Percentiles rank a stretch among this genome's conserved stretches.
Evolutionary conservation across 768 basidiomycete species (phyloP).

Genomic region (Lactarius psammicola): DNA sequence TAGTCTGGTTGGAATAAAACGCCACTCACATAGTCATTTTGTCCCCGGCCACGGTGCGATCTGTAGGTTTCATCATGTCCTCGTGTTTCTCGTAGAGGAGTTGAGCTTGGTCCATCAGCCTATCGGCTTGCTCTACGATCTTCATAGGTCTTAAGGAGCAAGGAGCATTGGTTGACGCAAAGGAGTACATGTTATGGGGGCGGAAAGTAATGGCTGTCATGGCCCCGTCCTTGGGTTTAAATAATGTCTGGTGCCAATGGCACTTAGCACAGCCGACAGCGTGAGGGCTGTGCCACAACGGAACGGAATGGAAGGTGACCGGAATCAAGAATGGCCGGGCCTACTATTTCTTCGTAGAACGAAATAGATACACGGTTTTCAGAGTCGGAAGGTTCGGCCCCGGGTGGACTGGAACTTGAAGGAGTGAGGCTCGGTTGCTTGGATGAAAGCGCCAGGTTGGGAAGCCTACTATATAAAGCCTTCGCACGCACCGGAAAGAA

Average conservation of each 20-base stretch:
- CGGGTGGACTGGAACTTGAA: neutral
- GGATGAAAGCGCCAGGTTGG: neutral
- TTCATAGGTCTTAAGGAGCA: neutral
- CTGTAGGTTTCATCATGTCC: neutral
- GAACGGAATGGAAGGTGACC: neutral
- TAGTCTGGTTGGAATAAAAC: neutral
- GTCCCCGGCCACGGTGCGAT: neutral
- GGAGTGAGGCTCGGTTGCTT: neutral
- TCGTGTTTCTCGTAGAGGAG: neutral
- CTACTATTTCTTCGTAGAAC: neutral
- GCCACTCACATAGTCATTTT: neutral
- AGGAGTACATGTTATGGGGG: neutral
- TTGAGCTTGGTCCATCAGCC: neutral
- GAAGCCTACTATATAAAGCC: neutral
- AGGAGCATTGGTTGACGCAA: no score
- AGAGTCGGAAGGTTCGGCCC: neutral
- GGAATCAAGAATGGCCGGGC: neutral
- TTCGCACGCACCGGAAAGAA: no score
- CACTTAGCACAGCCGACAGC: neutral
- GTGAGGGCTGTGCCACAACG: neutral
- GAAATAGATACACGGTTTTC: neutral
- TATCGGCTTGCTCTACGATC: constrained; percentile 2
- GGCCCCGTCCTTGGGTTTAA: neutral
- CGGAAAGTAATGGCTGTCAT: neutral
- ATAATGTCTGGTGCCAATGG: neutral